Evolutionary conservation across 768 basidiomycete genomes (phyloP), one percentile per base, ranked within the genome.

Genomic region (Melanogaster broomeanus): DNA sequence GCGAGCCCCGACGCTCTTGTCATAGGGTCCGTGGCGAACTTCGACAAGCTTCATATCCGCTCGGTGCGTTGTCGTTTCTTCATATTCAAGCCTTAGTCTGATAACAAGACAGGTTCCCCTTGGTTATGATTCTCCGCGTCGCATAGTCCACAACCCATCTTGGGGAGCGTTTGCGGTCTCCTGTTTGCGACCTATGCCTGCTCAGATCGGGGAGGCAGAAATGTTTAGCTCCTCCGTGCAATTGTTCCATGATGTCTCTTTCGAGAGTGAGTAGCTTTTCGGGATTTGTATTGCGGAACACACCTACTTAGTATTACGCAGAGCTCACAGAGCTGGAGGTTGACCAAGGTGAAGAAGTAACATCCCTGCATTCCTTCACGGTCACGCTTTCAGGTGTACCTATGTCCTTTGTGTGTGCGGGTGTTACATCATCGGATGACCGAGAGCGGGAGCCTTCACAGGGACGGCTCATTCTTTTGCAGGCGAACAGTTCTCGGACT

Each of bases 31-130:
- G 77, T 92, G 12, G 71, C 74, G 28, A 79, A 87, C 52, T 72
- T 92, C 11, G 82, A 89, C 56, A 90, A 89, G 66, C 76, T 93
- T 66, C 88, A 95, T 59, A 83, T 95, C 41, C 83, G 85, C 49
- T 81, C 90, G 31, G 91, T 91, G 65, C 56, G 80, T 55, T 28
- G 12, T 12, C 24, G 4, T 31, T 33, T 35, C 22, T 25, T 28
- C 35, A 41, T 25, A 7, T 12, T 45, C 3, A 24, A 19, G 40
- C 11, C 34, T 41, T 18, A 27, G 22, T 42, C 45, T 44, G 39
- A 52, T 31, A 19, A 22, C 27, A 28, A 15, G 41, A 35, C 59
- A 93, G 91, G 72, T 91, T 25, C 76, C 82, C 22, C 71, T 94
- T 10, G 92, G 90, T 3, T 72, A 80, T 24, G 83, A 90, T 49